A percentile compares a stretch with the other conserved stretches of the same genome.
Conservation (phyloP, 2,329 filamentous ascomycete species). For the Samsoniella hepiali region DNA sequence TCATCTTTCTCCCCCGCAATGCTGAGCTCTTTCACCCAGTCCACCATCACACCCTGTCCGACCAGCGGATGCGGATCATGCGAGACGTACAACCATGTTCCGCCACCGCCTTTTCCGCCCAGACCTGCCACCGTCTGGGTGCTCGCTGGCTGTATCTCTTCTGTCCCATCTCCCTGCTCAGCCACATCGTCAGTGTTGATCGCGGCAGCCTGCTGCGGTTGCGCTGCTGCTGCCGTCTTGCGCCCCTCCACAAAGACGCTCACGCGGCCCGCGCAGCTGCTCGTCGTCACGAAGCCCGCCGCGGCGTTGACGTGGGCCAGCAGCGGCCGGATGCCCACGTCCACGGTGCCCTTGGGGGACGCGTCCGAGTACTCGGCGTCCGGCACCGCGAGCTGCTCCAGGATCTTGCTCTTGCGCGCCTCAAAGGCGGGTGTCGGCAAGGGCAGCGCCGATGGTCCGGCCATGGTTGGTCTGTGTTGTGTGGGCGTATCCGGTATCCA, state of each 20-base stretch:
- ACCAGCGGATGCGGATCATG: constrained; percentile 63
- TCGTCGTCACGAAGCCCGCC: constrained; percentile 81
- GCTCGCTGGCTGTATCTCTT: not conserved
- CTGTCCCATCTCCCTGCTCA: constrained; percentile 17
- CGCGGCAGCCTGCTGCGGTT: not conserved
- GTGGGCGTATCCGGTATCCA: not conserved
- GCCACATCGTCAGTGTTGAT: not conserved
- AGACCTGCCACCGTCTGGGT: constrained; percentile 51
- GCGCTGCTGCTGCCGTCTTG: constrained; percentile 35
- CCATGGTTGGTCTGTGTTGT: not conserved
- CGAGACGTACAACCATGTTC: constrained; percentile 83
- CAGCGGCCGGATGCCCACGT: constrained; percentile 71
- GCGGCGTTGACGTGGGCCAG: constrained; percentile 74
- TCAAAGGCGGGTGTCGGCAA: constrained; percentile 43
- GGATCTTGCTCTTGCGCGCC: constrained; percentile 67
- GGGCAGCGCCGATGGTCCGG: constrained; percentile 23
- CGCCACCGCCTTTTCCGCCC: constrained; percentile 82
- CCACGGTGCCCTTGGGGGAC: constrained; percentile 85
- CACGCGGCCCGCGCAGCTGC: constrained; percentile 84
- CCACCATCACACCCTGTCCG: constrained; percentile 25
- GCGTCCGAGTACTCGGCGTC: constrained; percentile 72
- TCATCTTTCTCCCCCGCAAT: constrained; percentile 21
- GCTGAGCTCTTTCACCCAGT: constrained; percentile 31
- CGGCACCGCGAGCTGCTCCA: constrained; percentile 66
- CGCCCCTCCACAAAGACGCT: constrained; percentile 84